phyloP scores from a whole-genome alignment of 768 basidiomycete genomes.

The Pulveroboletus sp. region DNA sequence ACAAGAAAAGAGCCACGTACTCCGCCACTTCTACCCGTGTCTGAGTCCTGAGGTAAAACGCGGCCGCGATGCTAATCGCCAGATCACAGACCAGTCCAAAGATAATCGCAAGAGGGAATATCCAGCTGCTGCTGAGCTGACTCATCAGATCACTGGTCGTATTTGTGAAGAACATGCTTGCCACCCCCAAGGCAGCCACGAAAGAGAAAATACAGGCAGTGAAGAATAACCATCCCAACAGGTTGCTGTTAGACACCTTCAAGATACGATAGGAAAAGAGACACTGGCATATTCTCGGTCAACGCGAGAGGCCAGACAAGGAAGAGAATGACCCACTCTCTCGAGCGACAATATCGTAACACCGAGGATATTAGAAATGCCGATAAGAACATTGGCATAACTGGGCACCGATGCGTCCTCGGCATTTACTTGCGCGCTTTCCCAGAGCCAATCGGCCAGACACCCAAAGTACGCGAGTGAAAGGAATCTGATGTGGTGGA shows the following conservation, averaged over 20 bases:
- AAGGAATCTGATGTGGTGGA: constrained; percentile 6
- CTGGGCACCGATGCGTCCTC: constrained; percentile 2
- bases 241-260: constrained; percentile 11
- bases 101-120: constrained; percentile 16
- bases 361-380: constrained; percentile 13
- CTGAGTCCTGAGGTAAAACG: constrained; percentile 8
- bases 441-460: constrained; percentile 20
- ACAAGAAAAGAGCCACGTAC: constrained; percentile 1
- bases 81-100: constrained; percentile 18
- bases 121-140: constrained; percentile 13
- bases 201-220: constrained; percentile 18
- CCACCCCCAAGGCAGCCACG: constrained; percentile 19
- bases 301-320: neutral
- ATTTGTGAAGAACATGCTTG: constrained; percentile 14
- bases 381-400: constrained; percentile 14
- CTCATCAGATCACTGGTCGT: neutral
- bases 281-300: constrained; percentile 6
- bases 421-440: neutral
- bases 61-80: constrained; percentile 5
- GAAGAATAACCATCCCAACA: constrained; percentile 11
- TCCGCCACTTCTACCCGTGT: neutral
- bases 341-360: constrained; percentile 13
- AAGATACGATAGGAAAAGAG: constrained; percentile 20
- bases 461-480: constrained; percentile 15
- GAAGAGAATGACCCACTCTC: constrained; percentile 8